Evolutionary conservation across 495 filamentous ascomycete species (phyloP).

Genomic region (Aspergillus avenaceus): DNA sequence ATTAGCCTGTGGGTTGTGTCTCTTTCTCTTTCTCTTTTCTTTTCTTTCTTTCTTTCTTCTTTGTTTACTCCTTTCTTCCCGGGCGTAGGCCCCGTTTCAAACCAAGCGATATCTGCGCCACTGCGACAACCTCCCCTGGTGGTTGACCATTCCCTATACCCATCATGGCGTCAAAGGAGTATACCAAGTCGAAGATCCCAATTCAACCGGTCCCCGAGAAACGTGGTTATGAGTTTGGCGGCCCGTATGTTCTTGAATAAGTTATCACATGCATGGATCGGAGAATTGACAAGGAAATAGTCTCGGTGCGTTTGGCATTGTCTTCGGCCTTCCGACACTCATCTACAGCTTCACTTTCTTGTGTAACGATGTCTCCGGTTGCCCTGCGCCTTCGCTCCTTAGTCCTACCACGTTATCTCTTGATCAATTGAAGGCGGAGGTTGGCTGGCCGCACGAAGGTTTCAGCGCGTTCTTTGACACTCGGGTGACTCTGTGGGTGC

Average conservation of each 20-base stretch:
- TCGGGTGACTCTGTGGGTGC: constrained; percentile 57
- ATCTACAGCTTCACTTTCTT: constrained; percentile 74
- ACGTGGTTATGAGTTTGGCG: constrained; percentile 76
- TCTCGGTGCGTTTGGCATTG: constrained; percentile 67
- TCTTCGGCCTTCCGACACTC: constrained; percentile 69
- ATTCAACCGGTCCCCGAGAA: constrained; percentile 42
- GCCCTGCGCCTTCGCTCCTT: constrained; percentile 82
- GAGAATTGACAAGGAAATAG: constrained; percentile 39
- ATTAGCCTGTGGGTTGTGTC: too few species aligned
- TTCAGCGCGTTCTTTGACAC: constrained; percentile 56
- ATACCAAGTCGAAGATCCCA: constrained; percentile 15
- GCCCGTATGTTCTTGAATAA: constrained; percentile 65
- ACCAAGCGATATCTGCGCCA: neutral
- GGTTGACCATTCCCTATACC: neutral
- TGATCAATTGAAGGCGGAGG: constrained; percentile 67
- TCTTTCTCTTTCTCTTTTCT: too few species aligned
- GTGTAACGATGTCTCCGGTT: constrained; percentile 91
- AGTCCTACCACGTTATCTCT: constrained; percentile 67
- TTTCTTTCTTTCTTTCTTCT: too few species aligned
- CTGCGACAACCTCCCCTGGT: neutral
- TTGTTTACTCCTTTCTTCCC: too few species aligned
- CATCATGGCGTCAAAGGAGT: constrained; percentile 30
- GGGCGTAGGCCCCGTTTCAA: too few species aligned
- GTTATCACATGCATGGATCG: constrained; percentile 9
- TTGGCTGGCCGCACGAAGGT: constrained; percentile 72